phyloP scores from a whole-genome alignment of 495 filamentous ascomycete species.

The Penicillium maclennaniae region DNA sequence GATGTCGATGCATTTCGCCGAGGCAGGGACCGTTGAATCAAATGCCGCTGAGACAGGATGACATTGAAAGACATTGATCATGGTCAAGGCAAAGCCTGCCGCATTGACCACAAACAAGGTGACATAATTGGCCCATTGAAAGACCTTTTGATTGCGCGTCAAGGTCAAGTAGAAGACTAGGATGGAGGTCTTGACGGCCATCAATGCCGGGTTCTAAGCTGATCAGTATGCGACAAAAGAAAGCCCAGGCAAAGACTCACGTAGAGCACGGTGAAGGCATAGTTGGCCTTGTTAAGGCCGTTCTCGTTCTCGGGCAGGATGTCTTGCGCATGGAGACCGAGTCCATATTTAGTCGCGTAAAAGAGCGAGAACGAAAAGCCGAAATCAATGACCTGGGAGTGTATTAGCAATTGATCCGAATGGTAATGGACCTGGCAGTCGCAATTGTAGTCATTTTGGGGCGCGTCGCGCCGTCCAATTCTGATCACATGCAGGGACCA shows the following conservation, averaged over 20 bases:
- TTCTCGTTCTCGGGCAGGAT: conserved; percentile 46
- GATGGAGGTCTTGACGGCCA: conserved; percentile 79
- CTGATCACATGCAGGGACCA: conserved; percentile 17
- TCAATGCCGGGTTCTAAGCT: conserved; percentile 75
- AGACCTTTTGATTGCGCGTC: conserved; percentile 67
- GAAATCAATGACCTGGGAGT: conserved; percentile 59
- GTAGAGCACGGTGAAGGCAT: conserved; percentile 81
- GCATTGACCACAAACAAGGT: conserved; percentile 71
- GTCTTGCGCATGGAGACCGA: conserved; percentile 70
- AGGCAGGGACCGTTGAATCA: conserved; percentile 35
- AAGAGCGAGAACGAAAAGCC: conserved; percentile 74
- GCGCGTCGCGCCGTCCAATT: conserved; percentile 1
- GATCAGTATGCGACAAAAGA: background rate
- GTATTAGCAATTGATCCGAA: background rate
- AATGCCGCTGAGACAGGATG: conserved; percentile 65
- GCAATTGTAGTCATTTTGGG: background rate
- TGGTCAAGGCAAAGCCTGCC: conserved; percentile 72
- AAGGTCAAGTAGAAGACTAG: conserved; percentile 82
- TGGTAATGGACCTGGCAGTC: background rate
- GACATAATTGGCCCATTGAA: conserved; percentile 65
- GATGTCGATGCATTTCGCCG: conserved; percentile 64
- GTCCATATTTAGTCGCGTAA: conserved; percentile 63
- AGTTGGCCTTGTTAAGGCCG: conserved; percentile 63
- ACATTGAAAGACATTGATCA: conserved; percentile 89
- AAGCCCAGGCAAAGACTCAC: conserved; percentile 42